phyloP scores from a whole-genome alignment of 1,284 basidiomycete species.

The Ceratobasidium sp. region DNA sequence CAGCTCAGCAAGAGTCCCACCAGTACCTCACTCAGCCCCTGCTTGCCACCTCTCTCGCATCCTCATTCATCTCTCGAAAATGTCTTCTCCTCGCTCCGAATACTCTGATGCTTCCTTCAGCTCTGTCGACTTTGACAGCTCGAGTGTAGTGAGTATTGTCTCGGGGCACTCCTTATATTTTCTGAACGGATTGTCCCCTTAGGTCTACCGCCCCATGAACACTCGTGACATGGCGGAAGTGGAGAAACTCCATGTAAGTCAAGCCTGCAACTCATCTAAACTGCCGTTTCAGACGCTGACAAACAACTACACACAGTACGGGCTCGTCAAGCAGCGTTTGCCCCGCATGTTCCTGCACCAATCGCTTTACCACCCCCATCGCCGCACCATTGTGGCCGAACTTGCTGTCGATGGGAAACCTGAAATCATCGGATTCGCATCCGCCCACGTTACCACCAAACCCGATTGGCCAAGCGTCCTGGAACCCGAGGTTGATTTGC shows the following conservation, averaged over 20 bases:
- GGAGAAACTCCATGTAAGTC: slow-evolving; percentile 31
- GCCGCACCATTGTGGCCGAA: slow-evolving; percentile 32
- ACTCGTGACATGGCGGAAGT: slow-evolving; percentile 33
- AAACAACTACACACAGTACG: slow-evolving; percentile 16
- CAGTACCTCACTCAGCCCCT: slow-evolving; percentile 2
- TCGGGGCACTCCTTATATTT: background rate
- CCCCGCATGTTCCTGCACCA: slow-evolving; percentile 36
- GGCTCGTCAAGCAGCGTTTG: slow-evolving; percentile 20
- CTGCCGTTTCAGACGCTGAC: background rate
- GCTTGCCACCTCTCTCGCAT: slow-evolving; percentile 4
- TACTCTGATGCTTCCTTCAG: slow-evolving; percentile 30
- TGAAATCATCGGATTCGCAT: slow-evolving; percentile 15
- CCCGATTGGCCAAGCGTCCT: slow-evolving; percentile 29
- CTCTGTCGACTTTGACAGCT: slow-evolving; percentile 34
- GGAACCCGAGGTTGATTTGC: slow-evolving; percentile 34
- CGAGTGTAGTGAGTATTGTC: slow-evolving; percentile 13
- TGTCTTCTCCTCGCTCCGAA: slow-evolving; percentile 39
- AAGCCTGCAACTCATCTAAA: slow-evolving; percentile 16
- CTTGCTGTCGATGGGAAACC: background rate
- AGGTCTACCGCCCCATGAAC: slow-evolving; percentile 38
- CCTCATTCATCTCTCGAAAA: background rate
- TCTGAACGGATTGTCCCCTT: background rate
- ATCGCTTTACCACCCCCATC: slow-evolving; percentile 37
- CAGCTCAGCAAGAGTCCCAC: background rate
- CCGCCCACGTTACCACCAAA: slow-evolving; percentile 34